Base-by-base conservation (phyloP, 2,329 filamentous ascomycete species). In the Exophiala mesophila region DNA sequence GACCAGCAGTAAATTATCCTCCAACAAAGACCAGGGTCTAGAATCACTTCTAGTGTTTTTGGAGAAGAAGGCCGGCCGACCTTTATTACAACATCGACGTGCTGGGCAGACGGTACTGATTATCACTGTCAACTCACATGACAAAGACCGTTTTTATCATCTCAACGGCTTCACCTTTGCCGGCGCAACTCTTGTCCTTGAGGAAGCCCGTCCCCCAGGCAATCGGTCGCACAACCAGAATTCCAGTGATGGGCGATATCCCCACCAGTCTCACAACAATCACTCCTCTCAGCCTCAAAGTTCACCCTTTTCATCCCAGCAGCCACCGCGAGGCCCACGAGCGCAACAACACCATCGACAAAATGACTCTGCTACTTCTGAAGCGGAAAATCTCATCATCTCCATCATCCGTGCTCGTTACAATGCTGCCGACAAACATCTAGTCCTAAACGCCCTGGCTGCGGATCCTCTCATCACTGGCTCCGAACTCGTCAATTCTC, bases 361-460 rank as follows among this genome's bases (percentile, higher is more conserved):
- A 26, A 43, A 45, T 16, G 36, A 45, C 18, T 9, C 33, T 4
- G 17, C 47, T 9, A 43, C 45, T 24, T 30, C 39, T 15, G 48
- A 74, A 80, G n/a, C 49, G 17, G 45, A 49, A 44, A 45, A 43
- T 28, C 29, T 50, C 32, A 48, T 54, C 39, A 45, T 47, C 24
- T 33, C 43, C 1, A 82, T 96, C 49, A 73, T 98, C 10, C 75
- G 75, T 41, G 75, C 77, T 40, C 82, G 92, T 36, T 97, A 95
- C 65, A 72, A 85, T 47, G 65, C 74, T 12, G 71, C 73, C 5
- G 70, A 72, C 39, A 95, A 94, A 64, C 70, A 96, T 1, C 75
- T 97, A 28, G 81, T 94, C 59, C 77, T 98, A 7, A 88, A 87
- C n/a, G 72, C 76, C 1, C 77, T 97, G 7, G 82, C 77, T 21